phyloP scores from a whole-genome alignment of 176 grass and related monocot species.

The Canna indica region DNA sequence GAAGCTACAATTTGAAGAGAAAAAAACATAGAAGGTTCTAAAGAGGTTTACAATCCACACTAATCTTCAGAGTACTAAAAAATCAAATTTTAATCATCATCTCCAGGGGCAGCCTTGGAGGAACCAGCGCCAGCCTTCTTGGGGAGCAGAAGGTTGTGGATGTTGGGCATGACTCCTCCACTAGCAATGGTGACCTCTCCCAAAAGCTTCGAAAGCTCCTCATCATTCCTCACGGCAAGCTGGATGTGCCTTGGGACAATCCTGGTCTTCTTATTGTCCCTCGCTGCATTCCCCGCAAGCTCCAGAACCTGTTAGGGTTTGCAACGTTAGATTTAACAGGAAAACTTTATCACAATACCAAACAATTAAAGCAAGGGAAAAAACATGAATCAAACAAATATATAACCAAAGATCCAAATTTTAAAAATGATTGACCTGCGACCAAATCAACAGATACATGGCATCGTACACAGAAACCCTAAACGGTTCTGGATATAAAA shows the following conservation, averaged over 20 bases:
- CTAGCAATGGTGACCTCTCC: conserved; percentile 4
- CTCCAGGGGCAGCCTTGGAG: conserved; percentile 1
- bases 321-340: not conserved
- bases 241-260: conserved; percentile 8
- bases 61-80: no score
- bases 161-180: conserved; percentile 1
- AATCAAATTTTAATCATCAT: not conserved
- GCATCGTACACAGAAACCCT: no score
- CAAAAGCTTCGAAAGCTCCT: conserved; percentile 5
- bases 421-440: no score
- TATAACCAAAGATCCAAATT: no score
- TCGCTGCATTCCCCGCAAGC: conserved; percentile 4
- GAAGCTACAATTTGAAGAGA: no score
- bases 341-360: not conserved
- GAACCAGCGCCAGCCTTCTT: not conserved
- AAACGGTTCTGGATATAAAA: no score
- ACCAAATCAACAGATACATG: no score
- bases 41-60: no score
- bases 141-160: conserved; percentile 5
- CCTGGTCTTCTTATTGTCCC: conserved; percentile 3
- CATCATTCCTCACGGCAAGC: conserved; percentile 8
- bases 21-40: no score
- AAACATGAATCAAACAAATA: no score
- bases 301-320: not conserved
- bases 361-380: no score